Evolutionary conservation across 148 eudicot genomes (phyloP), one percentile per base, ranked within the genome.

Genomic region (Chenopodium formosanum): DNA sequence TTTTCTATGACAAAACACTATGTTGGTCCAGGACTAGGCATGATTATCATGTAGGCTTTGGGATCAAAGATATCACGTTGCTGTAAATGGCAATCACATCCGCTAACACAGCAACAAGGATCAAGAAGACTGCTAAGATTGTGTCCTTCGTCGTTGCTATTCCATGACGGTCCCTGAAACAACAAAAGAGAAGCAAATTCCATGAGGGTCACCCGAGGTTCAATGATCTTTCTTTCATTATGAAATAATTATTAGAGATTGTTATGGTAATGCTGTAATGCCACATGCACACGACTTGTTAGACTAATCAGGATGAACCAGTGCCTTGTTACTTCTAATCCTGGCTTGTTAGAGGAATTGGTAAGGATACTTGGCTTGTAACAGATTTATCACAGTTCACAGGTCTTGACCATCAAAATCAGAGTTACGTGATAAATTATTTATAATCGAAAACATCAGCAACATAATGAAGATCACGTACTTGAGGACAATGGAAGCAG

Each of bases 401-500:
- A 9, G 14, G 22, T 17, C 20, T 56, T 56, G 17, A 56, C 22
- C 62, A 14, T 56, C 62, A 56, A 56, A 56, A 56, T 56, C 62
- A 13, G 62, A 56, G 17, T 14, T 19, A 14, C 4, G 4, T 17
- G 1, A 56, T 56, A 2, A 56, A 17, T 4, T 14, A 17, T 56
- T 62, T 25, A 62, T 69, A 13, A 1, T 5, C 16, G 31, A 16
- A 69, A 37, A 34, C 4, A 34, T 17, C 19, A 34, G 7, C 50
- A 72, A 46, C 53, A 46, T 11, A 16, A 46, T 11, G 75, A 70
- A 40, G 25, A 9, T 46, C 2, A 82, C 89, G 72, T 82, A 94
- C 97, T 88, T 89, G 84, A 95, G 96, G 81, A 92, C 88, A 80
- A 95, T 83, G 66, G 97, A 88, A 86, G 96, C 95, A 76, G 97